Base-by-base conservation (phyloP, 2,329 filamentous ascomycete genomes). In the Rhytidhysteron rufulum region DNA sequence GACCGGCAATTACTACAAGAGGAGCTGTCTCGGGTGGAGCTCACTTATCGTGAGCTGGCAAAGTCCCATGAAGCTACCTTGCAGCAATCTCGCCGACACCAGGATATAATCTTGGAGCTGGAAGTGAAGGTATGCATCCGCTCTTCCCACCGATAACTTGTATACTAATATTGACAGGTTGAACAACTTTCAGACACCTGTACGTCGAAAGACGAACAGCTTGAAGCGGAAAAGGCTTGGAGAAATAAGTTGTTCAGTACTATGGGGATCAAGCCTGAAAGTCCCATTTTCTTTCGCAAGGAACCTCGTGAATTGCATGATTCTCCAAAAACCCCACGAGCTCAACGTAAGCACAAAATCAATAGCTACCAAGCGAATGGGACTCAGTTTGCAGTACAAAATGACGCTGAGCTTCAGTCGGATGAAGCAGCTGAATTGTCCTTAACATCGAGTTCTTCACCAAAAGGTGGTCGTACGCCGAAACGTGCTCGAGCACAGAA, bases 401-500 rank as follows among this genome's bases (percentile, higher is more conserved):
- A 42, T 18, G 44, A 42, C 31, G 50, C 49, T 5, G 47, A 47
- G 6, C 47, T 47, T 5, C 44, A 44, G 5, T 47, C 48, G 29
- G 54, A 57, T 13, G 37, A 40, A n/a, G 13, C 47, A 10, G 41
- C 48, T 4, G 49, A 61, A 37, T 44, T 46, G 5, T 58, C 55
- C 3, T 55, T 58, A 31, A 51, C 39, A 13, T 59, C 57, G 3
- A 43, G 36, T 22, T 53, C 54, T 10, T 65, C 65, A 2, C 63
- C 59, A 5, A 52, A 50, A 36, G 53, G 48, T 29, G 65, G 55
- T 13, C 57, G 59, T 2, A 68, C 63, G 19, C 68, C 69, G 3
- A 74, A 74, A 47, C 65, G 71, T 13, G 44, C 58, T 1, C 68
- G 64, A 39, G 55, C 62, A 19, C 55, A 58, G 5, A 56, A 52